Base-by-base conservation (phyloP, 352 stramenopile species). In the Phytophthora syringae region DNA sequence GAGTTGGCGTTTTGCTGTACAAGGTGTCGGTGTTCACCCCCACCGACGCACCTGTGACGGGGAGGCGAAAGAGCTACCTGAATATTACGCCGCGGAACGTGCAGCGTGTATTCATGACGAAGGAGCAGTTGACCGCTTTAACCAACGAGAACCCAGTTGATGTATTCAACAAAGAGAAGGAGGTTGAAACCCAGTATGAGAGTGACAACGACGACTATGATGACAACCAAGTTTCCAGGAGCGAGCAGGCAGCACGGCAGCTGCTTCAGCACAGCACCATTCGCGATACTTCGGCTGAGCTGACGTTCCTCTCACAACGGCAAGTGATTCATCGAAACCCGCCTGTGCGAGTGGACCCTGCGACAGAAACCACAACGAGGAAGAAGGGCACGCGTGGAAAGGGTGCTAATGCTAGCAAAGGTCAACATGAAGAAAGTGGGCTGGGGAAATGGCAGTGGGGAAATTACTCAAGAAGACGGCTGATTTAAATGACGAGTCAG, bases 261-360 rank as follows among this genome's bases (percentile, higher is more conserved):
- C 49, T 86, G 20, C 50, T 87, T n/a, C 71, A 80, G 34, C 73
- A 77, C 21, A 78, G 76, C 22, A 78, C 77, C 16, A 58, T 90
- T 6, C 70, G 82, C 15, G 70, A 86, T 34, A 86, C 82, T 7
- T 88, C 86, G 15, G 86, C 82, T 0, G 86, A 94, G 53, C 51
- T 94, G 28, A 86, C 76, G 12, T 89, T 87, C 47, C 82, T 94
- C 40, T 93, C 86, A 1, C 86, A 94, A 54, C 77, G 84, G 7
- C 86, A 93, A 60, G 86, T 94, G 4, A 81, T 94, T 18, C 80
- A 92, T 53, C 81, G 84, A 3, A 80, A 93, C 49, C 82, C 83
- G 22, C 84, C 84, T 3, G 83, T 86, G 15, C 65, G 70, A 61
- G 22, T 61, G 9, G 74, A 81, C 10, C 51, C 55, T 30, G 62